Evolutionary conservation across 1,284 basidiomycete genomes (phyloP).

Genomic region (Sanghuangporus baumii): DNA sequence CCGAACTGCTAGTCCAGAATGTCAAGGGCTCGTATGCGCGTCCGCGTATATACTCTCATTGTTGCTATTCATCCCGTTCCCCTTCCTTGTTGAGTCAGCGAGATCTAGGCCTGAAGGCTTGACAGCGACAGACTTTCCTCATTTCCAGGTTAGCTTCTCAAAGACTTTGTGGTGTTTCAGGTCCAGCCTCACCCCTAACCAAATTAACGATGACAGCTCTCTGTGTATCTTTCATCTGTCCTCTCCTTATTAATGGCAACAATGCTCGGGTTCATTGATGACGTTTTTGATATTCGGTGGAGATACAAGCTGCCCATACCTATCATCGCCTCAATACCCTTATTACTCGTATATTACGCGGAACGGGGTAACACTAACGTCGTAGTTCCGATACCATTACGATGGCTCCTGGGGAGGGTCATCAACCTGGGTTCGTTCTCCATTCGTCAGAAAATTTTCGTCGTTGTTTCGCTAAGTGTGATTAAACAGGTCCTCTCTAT

Average conservation of each 20-base stretch:
- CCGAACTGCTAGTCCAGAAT: constrained; percentile 71
- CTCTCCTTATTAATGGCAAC: constrained; percentile 90
- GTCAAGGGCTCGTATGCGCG: constrained; percentile 86
- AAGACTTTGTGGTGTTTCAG: not conserved
- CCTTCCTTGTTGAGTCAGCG: constrained; percentile 58
- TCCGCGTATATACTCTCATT: constrained; percentile 83
- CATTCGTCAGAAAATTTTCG: constrained; percentile 9
- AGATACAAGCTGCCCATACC: constrained; percentile 97
- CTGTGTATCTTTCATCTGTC: constrained; percentile 89
- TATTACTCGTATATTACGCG: constrained; percentile 94
- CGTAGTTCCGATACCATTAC: constrained; percentile 84
- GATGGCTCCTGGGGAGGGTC: constrained; percentile 67
- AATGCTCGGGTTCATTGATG: constrained; percentile 93
- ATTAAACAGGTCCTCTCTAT: constrained; percentile 75
- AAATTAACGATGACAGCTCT: constrained; percentile 49
- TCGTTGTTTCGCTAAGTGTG: not conserved
- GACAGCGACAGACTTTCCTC: constrained; percentile 71
- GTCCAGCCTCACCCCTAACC: not conserved
- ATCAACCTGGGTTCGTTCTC: constrained; percentile 76
- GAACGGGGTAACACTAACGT: constrained; percentile 91
- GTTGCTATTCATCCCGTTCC: constrained; percentile 86
- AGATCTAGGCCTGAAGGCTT: constrained; percentile 51
- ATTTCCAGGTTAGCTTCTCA: constrained; percentile 60
- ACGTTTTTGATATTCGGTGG: constrained; percentile 99
- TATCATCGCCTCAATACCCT: constrained; percentile 90